Evolutionary conservation across 345 rosid genomes (phyloP), one percentile per base, ranked within the genome.

Genomic region (Mangifera indica): DNA sequence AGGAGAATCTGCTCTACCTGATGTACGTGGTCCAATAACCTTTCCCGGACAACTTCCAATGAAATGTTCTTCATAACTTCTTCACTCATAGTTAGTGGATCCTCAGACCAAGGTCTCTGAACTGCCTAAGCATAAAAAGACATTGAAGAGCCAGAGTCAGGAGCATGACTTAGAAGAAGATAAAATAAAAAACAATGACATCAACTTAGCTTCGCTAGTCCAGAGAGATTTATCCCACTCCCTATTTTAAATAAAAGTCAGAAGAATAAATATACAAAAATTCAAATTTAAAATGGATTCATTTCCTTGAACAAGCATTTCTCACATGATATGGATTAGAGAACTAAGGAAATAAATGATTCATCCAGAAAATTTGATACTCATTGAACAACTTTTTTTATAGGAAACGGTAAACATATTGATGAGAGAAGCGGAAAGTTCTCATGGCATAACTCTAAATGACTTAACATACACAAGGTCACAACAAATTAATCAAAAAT

Each of bases 61-160:
- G 99, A 88, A 45, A 92, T 86, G 77, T 84, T 89, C 81, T 95
- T 92, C 94, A 91, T 82, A 66, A 85, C 84, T 86, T 95, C 97
- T 82, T 89, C 93, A 69, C 88, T 87, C 97, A 92, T 89, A 21
- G 83, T 70, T 10, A 86, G 56, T 29, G 96, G 86, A 81, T 95
- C 97, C 82, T 88, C 99, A 79, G 87, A 97, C 98, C 98, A 92
- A 52, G 92, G 96, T 72, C 93, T 91, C 83, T 86, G 82, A 20
- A 92, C 90, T 79, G 99, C 97, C 89, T 94, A 86, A 53, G 60
- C n/a, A 78, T 54, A 20, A 69, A 68, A 80, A 77, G 49, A n/a
- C 77, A 61, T 71, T 65, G 63, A 65, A 60, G 63, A 78, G 64
- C 69, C 71, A 60, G 54, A 70, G 70, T 83, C 44, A 66, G 58